These are phyloP conservation scores for Wallemia ichthyophaga DNA, from an alignment of 1,284 basidiomycete species.

Conservation along the genomic window DNA sequence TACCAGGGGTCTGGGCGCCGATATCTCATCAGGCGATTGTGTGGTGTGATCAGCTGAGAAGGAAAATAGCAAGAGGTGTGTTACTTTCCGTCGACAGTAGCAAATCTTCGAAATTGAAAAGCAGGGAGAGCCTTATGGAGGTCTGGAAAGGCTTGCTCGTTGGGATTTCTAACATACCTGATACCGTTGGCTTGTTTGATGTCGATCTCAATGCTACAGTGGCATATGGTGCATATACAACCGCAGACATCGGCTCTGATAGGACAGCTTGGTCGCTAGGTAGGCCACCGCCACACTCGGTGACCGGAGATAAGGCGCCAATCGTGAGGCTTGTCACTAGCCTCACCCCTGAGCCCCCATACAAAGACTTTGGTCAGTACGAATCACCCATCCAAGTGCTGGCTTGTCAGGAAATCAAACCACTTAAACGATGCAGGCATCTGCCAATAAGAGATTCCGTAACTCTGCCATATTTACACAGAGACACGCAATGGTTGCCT, in stretches of 20 bases:
- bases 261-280: background rate
- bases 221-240: background rate
- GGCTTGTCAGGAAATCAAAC: background rate
- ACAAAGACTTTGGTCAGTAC: background rate
- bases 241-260: background rate
- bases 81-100: constrained; percentile 28
- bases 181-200: background rate
- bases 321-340: background rate
- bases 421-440: background rate
- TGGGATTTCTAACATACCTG: background rate
- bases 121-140: background rate
- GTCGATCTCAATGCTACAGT: background rate
- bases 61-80: constrained; percentile 46
- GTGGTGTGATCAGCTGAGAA: constrained; percentile 93
- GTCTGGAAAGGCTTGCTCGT: background rate
- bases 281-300: background rate
- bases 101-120: background rate
- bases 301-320: background rate
- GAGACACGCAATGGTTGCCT: background rate
- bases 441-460: background rate
- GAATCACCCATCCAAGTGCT: background rate
- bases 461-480: background rate
- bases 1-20: constrained; percentile 75
- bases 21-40: constrained; percentile 90
- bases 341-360: background rate